Base-by-base conservation (phyloP, 805 yeast genomes). In the Wickerhamiella sergipiensis region DNA sequence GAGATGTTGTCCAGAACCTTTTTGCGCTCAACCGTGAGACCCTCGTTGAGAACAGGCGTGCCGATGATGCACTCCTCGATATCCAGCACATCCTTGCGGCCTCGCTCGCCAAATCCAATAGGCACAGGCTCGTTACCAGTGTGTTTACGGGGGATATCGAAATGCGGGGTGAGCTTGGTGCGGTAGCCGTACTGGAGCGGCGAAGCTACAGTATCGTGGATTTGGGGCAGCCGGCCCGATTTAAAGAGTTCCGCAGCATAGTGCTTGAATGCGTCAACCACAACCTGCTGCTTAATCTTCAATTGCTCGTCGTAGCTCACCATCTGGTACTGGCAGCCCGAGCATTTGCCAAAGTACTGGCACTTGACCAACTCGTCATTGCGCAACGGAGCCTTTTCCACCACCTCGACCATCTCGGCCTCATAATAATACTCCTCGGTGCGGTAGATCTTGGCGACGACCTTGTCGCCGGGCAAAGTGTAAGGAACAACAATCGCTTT, bases 151-250 rank as follows among this genome's bases (percentile, higher is more conserved):
- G 94, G 92, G 39, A 85, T 68, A 60, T 84, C 88, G 67, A 89
- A 92, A 68, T 92, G 98, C 5, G 98, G 98, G 0, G 98, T 92
- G 43, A 92, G 74, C 63, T 92, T 92, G 0, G 98, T 92, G 63
- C 98, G 74, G 67, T 92, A 92, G 38, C 74, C 72, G 63, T 74
- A 84, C 57, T 81, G 74, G 51, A 79, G 68, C 3, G 98, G 98
- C 10, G 95, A 85, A 6, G 80, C 76, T 40, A 82, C 76, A 0
- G 95, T 85, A 1, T 71, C 67, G 1, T 75, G 75, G 36, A 90
- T 70, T 8, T 59, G 70, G 0, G 96, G 96, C 18, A 85, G 63
- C 38, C 44, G 18, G 3, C 52, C 52, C 3, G 49, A 47, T 10
- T 47, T 39, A 13, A 43, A 43, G 18, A 59, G 68, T 2, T 67